Base-by-base conservation (phyloP, 345 rosid genomes). In the Eutrema japonicum region DNA sequence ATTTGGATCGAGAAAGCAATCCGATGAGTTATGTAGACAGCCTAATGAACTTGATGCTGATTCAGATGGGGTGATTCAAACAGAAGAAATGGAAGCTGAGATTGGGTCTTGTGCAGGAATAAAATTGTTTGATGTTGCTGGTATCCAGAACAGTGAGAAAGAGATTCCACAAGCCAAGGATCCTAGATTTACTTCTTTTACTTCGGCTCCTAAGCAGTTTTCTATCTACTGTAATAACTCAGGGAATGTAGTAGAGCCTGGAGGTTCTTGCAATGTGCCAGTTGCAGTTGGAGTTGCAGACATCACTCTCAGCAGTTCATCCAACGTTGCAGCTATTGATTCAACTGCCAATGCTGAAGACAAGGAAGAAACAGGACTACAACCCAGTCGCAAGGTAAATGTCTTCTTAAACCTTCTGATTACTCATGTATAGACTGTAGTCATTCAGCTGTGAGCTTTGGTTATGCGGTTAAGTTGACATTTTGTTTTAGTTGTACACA, bases 331-430 rank as follows among this genome's bases (percentile, higher is more conserved):
- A 59, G 82, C 80, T 55, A 56, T 47, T 51, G 75, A 68, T 76
- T 59, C 73, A 51, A 53, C 71, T 40, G 36, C 56, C 46, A 53
- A 78, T 64, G 56, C 53, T 41, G 83, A 78, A 71, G 70, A 65
- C 14, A 67, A 65, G 80, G 85, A 64, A 52, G 77, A 83, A 68
- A 77, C 32, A 40, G 56, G 61, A 47, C 22, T 45, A 33, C 83
- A 75, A 45, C 49, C 74, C 41, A 58, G 60, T 42, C 48, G 71
- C 62, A 82, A 86, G 91, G 94, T 89, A 75, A 71, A 29, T 8
- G 30, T 53, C 50, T 27, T 51, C 14, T 38, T n/a, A 53, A 14
- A 48, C 30, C 45, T 64, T 35, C 10, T 18, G 22, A 22, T 36
- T 12, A 5, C 46, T 36, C 33, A 65, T 35, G 58, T 65, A 35